Conservation (phyloP, 192 early-diverging fungal genomes). For the Paraglomus brasilianum region DNA sequence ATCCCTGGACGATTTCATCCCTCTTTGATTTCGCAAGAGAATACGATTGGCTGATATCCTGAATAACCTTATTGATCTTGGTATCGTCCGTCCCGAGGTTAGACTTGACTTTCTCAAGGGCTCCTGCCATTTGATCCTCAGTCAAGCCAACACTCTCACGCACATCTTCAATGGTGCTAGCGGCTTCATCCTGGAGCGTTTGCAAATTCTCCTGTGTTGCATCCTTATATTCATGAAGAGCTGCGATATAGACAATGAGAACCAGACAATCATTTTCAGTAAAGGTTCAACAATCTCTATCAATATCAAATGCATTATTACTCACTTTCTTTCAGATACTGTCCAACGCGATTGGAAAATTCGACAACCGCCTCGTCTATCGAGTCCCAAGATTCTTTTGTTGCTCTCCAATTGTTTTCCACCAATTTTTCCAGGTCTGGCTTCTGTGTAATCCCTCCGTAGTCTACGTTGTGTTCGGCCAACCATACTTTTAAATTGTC, state of each 20-base stretch:
- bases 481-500: conserved; percentile 28
- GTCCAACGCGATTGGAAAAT: not conserved
- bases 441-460: conserved; percentile 21
- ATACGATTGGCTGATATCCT: not conserved
- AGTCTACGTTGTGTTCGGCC: not conserved
- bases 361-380: not conserved
- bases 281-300: not conserved
- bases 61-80: not conserved
- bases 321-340: conserved; percentile 4
- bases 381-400: not conserved
- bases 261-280: too few relatives aligned
- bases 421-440: conserved; percentile 8
- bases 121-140: conserved; percentile 14
- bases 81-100: not conserved
- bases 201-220: not conserved
- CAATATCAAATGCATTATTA: not conserved
- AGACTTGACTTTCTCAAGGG: not conserved
- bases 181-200: not conserved
- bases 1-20: not conserved
- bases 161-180: conserved; percentile 6
- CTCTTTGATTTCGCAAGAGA: not conserved
- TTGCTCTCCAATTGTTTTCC: not conserved
- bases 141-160: not conserved
- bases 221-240: not conserved
- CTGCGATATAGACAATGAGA: not conserved